Percentiles rank a stretch among this genome's conserved stretches.
Conservation (phyloP, 345 rosid species). For the Acer saccharum region DNA sequence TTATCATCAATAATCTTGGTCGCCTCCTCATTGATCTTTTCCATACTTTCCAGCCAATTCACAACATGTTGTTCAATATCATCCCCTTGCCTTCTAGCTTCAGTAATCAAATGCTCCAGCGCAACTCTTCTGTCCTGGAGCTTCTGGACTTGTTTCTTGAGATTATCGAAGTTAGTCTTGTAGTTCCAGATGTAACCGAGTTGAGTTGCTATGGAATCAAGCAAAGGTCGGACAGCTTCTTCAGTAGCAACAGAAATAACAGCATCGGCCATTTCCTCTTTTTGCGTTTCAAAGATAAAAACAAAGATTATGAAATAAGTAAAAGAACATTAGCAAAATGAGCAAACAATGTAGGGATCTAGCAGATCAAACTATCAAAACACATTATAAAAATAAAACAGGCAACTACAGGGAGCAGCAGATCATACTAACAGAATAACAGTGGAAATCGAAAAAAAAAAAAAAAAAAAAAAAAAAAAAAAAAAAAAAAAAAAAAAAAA, state of each 20-base stretch:
- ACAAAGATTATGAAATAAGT: no score
- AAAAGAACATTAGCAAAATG: no score
- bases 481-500: no score
- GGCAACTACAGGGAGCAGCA: no score
- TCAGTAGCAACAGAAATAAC: background rate
- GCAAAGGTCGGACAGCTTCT: no score
- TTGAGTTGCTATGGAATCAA: background rate
- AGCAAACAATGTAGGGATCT: no score
- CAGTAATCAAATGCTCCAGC: conserved; percentile 2
- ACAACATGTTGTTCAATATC: background rate
- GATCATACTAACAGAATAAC: no score
- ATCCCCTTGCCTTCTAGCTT: conserved; percentile 4
- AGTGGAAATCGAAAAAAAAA: no score
- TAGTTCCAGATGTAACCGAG: conserved; percentile 13
- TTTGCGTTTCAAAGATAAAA: no score
- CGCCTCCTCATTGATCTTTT: background rate
- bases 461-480: no score
- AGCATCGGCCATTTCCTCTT: background rate
- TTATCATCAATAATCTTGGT: background rate
- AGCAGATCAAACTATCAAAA: no score
- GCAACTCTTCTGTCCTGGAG: background rate
- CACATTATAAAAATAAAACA: no score
- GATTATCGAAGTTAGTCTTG: conserved; percentile 18
- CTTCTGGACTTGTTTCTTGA: conserved; percentile 1
- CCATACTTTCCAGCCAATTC: conserved; percentile 9